These are phyloP conservation scores for Neonothopanus nambi DNA, from an alignment of 1,284 basidiomycete species.

Conservation along the genomic window DNA sequence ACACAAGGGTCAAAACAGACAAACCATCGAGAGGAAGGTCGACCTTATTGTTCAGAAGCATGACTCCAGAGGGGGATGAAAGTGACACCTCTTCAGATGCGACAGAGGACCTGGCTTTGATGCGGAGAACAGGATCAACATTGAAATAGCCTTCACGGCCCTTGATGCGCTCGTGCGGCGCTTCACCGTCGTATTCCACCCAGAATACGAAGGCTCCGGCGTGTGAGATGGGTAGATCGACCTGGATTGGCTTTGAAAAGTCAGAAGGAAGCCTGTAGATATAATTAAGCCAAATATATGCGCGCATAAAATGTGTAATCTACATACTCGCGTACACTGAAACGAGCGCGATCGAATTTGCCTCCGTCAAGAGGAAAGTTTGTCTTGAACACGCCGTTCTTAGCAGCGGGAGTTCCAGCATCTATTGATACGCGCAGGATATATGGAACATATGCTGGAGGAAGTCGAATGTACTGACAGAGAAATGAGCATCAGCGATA, in stretches of 20 bases:
- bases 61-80: constrained; percentile 46
- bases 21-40: constrained; percentile 84
- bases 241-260: constrained; percentile 85
- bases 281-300: constrained; percentile 22
- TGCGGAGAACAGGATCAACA: constrained; percentile 84
- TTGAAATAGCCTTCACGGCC: constrained; percentile 93
- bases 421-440: constrained; percentile 87
- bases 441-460: constrained; percentile 87
- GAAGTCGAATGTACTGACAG: constrained; percentile 90
- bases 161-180: constrained; percentile 59
- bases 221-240: constrained; percentile 92
- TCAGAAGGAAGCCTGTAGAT: constrained; percentile 69
- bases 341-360: constrained; percentile 75
- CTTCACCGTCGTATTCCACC: constrained; percentile 82
- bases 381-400: constrained; percentile 88
- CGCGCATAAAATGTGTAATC: constrained; percentile 11
- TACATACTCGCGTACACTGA: constrained; percentile 76
- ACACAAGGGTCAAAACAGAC: constrained; percentile 84
- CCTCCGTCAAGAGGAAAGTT: constrained; percentile 95
- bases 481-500: constrained; percentile 18
- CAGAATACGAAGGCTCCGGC: constrained; percentile 94
- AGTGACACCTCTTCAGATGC: constrained; percentile 59
- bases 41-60: constrained; percentile 49
- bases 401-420: constrained; percentile 85
- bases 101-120: constrained; percentile 72